phyloP scores from a whole-genome alignment of 2,329 filamentous ascomycete genomes.

The Dactylonectria macrodidyma region DNA sequence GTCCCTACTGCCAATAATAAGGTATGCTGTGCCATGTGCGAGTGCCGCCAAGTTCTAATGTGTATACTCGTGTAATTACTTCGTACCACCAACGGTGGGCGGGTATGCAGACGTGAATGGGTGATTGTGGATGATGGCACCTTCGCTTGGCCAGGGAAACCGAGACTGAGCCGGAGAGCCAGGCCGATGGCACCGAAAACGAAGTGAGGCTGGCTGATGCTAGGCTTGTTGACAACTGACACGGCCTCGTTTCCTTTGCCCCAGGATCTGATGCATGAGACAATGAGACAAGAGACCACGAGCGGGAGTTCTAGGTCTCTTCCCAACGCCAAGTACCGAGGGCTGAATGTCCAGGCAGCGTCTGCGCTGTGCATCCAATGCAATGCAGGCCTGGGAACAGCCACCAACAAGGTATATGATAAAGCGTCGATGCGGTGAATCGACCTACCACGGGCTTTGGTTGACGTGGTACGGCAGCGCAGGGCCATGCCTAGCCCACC shows the following conservation, averaged over 20 bases:
- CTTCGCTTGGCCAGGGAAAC: slow-evolving; percentile 1
- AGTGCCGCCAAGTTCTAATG: too few species aligned
- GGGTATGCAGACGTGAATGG: background rate
- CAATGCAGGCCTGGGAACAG: background rate
- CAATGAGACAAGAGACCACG: background rate
- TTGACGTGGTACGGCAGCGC: background rate
- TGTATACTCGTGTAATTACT: background rate
- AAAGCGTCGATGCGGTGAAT: background rate
- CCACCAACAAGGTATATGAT: background rate
- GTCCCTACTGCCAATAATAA: too few species aligned
- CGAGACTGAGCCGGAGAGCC: background rate
- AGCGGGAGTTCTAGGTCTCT: background rate
- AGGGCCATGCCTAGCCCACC: background rate
- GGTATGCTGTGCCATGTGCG: too few species aligned
- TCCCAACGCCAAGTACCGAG: slow-evolving; percentile 3
- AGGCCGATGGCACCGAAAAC: background rate
- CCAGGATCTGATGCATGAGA: slow-evolving; percentile 3
- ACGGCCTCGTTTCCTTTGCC: background rate
- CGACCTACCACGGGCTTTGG: background rate
- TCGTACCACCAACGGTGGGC: background rate
- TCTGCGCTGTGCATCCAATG: background rate
- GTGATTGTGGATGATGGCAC: background rate
- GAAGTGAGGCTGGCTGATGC: slow-evolving; percentile 11
- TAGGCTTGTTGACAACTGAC: slow-evolving; percentile 7
- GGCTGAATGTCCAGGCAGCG: background rate